Conservation (phyloP, 2,329 filamentous ascomycete species). For the Neofusicoccum sp. region DNA sequence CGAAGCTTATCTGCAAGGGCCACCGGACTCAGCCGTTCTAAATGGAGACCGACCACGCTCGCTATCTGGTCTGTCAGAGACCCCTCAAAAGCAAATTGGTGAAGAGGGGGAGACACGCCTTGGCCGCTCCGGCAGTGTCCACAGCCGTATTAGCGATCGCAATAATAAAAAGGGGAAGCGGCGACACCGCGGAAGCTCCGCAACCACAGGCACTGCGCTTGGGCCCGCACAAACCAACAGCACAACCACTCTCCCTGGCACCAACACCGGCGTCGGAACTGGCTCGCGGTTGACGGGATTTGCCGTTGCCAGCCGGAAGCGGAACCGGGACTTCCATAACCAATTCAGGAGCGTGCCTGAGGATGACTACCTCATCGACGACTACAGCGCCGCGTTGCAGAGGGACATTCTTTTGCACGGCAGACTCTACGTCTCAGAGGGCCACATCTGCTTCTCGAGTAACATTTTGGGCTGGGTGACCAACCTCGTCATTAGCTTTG, state of each 20-base stretch:
- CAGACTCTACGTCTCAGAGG: constrained; percentile 91
- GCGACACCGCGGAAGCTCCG: constrained; percentile 79
- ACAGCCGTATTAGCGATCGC: constrained; percentile 53
- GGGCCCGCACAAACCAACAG: constrained; percentile 71
- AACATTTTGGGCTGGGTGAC: constrained; percentile 99
- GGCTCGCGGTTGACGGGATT: constrained; percentile 86
- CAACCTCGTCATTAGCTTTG: constrained; percentile 95
- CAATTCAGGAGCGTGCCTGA: constrained; percentile 96
- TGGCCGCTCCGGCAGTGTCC: constrained; percentile 53
- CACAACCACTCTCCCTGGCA: constrained; percentile 66
- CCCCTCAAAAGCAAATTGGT: constrained; percentile 64
- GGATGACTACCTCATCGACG: constrained; percentile 96
- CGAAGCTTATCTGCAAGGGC: constrained; percentile 54
- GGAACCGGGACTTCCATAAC: constrained; percentile 91
- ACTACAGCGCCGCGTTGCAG: constrained; percentile 95
- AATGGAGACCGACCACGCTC: constrained; percentile 41
- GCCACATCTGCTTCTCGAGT: constrained; percentile 96
- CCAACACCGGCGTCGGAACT: constrained; percentile 47
- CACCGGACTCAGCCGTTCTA: constrained; percentile 25
- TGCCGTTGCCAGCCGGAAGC: constrained; percentile 91
- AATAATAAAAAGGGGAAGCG: constrained; percentile 43
- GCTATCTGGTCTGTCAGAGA: constrained; percentile 36
- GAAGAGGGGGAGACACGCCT: constrained; percentile 56
- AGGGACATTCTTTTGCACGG: constrained; percentile 94
- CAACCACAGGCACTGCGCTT: constrained; percentile 62